Evolutionary conservation across 345 rosid genomes (phyloP).

Genomic region (Populus pruinosa): DNA sequence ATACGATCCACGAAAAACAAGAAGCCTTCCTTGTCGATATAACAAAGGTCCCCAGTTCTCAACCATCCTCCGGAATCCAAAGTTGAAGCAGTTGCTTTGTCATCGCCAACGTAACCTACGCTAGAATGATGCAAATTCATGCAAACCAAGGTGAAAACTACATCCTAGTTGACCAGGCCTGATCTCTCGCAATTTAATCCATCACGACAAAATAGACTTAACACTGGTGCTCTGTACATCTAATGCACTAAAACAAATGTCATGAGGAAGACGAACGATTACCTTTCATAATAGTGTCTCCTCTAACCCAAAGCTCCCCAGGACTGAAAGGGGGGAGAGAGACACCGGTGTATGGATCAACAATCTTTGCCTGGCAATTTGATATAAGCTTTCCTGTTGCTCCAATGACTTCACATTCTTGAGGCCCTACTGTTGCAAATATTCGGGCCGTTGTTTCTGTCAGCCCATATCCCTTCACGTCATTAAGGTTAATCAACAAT

Average conservation of each 20-base stretch:
- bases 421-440: constrained; percentile 34
- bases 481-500: no score
- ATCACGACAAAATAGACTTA: neutral
- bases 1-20: constrained; percentile 55
- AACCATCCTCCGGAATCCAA: constrained; percentile 59
- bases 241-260: neutral
- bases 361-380: constrained; percentile 45
- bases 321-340: constrained; percentile 36
- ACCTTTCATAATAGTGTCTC: constrained; percentile 55
- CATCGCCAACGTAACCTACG: constrained; percentile 53
- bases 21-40: constrained; percentile 51
- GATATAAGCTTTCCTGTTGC: constrained; percentile 51
- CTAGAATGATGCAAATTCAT: neutral
- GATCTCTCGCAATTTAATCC: neutral
- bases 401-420: constrained; percentile 37
- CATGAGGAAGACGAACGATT: neutral
- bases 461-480: constrained; percentile 47
- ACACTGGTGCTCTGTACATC: neutral
- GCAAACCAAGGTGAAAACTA: neutral
- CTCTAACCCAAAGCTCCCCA: constrained; percentile 65
- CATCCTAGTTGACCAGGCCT: neutral
- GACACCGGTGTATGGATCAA: constrained; percentile 38
- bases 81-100: constrained; percentile 43
- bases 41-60: constrained; percentile 63
- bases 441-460: constrained; percentile 52